Percentiles rank a stretch among this genome's conserved stretches.
phyloP scores from a whole-genome alignment of 176 grass and related monocot species.

The Bonia amplexicaulis region DNA sequence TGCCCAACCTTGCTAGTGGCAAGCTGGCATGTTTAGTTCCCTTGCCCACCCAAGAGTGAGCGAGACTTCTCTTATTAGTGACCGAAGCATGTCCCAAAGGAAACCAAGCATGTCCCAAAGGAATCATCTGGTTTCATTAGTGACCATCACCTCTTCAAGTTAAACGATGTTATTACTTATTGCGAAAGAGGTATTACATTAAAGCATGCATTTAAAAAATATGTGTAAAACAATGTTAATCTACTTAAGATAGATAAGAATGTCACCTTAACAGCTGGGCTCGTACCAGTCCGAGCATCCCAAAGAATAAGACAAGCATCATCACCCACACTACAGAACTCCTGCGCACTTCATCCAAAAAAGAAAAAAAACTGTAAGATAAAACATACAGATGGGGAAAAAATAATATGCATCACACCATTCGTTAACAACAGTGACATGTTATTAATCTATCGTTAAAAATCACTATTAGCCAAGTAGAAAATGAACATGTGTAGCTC shows the following conservation, averaged over 20 bases:
- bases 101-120: background rate
- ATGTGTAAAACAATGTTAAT: background rate
- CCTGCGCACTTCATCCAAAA: conserved; percentile 62
- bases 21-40: background rate
- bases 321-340: conserved; percentile 97
- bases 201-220: conserved; percentile 12
- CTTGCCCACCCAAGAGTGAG: background rate
- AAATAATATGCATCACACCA: background rate
- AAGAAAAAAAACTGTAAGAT: conserved; percentile 15
- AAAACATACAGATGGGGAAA: background rate
- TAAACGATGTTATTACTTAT: background rate
- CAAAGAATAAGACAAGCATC: conserved; percentile 96
- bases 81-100: no score
- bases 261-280: conserved; percentile 77
- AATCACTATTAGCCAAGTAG: background rate
- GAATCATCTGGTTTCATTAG: background rate
- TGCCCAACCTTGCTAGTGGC: background rate
- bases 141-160: background rate
- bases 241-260: background rate
- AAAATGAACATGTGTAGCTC: background rate
- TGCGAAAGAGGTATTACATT: background rate
- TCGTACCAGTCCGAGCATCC: conserved; percentile 80
- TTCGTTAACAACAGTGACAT: background rate
- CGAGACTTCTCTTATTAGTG: no score
- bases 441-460: background rate